phyloP scores from a whole-genome alignment of 179 eudicot genomes.

The Dionaea muscipula region DNA sequence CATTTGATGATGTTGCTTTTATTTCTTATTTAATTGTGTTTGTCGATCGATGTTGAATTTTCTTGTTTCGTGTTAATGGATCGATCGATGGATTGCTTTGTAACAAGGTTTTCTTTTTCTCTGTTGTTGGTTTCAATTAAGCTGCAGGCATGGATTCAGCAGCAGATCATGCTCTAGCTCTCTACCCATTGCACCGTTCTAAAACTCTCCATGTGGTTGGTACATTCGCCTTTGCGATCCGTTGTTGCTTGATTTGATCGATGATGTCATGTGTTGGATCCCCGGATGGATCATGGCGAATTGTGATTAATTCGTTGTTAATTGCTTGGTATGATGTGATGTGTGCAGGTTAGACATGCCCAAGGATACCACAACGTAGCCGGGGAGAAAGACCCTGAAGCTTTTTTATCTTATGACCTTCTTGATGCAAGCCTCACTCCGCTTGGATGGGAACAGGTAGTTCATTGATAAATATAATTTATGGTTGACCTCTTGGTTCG shows the following conservation, averaged over 20 bases:
- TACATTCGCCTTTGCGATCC: background rate
- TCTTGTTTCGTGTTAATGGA: too few relatives aligned
- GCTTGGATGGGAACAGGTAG: conserved; percentile 90
- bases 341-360: conserved; percentile 74
- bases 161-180: conserved; percentile 27
- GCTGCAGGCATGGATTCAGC: conserved; percentile 55
- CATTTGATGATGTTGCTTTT: too few relatives aligned
- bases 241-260: background rate
- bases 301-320: too few relatives aligned
- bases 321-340: background rate
- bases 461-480: background rate
- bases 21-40: too few relatives aligned
- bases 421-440: conserved; percentile 80
- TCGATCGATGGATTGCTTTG: too few relatives aligned
- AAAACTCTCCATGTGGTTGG: conserved; percentile 80
- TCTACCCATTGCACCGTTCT: conserved; percentile 62
- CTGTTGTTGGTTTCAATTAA: too few relatives aligned
- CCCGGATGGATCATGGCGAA: too few relatives aligned
- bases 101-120: too few relatives aligned
- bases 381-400: conserved; percentile 47
- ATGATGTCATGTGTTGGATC: too few relatives aligned
- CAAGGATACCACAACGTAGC: conserved; percentile 91
- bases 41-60: too few relatives aligned
- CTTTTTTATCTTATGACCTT: conserved; percentile 50
- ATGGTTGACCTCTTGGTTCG: background rate